A percentile compares a stretch with the other conserved stretches of the same genome.
phyloP scores from a whole-genome alignment of 192 early-diverging fungal genomes.

The Funneliformis mosseae region DNA sequence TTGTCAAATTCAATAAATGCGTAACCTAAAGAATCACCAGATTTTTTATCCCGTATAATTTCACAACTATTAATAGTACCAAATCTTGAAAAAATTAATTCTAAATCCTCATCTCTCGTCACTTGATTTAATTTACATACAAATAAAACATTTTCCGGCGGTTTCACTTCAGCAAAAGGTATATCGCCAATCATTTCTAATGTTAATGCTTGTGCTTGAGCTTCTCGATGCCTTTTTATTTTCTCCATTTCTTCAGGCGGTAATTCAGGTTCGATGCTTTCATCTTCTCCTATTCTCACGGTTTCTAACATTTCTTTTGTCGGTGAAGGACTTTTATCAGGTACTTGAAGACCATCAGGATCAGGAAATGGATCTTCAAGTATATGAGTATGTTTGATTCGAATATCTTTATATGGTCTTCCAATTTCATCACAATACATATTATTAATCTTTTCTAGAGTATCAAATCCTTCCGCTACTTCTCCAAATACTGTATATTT shows the following conservation, averaged over 20 bases:
- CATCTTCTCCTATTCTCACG: conserved; percentile 81
- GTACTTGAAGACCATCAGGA: conserved; percentile 66
- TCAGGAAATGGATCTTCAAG: conserved; percentile 93
- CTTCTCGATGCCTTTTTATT: conserved; percentile 68
- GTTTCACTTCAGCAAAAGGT: conserved; percentile 95
- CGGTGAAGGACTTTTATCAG: conserved; percentile 77
- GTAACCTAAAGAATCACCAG: conserved; percentile 85
- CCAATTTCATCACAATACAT: conserved; percentile 69
- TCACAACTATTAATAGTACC: conserved; percentile 88
- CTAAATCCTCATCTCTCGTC: conserved; percentile 88
- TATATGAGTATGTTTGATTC: conserved; percentile 89
- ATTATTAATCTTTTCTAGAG: conserved; percentile 76
- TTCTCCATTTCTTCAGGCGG: conserved; percentile 70
- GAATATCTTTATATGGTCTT: conserved; percentile 82
- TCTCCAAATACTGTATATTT: conserved; percentile 86
- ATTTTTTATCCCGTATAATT: conserved; percentile 83
- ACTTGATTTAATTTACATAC: conserved; percentile 93
- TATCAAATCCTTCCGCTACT: conserved; percentile 88
- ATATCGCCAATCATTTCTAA: conserved; percentile 98
- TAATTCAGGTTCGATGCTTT: conserved; percentile 59
- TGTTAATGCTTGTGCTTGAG: conserved; percentile 86
- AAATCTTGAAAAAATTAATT: conserved; percentile 92
- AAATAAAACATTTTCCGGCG: conserved; percentile 96
- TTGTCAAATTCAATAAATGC: conserved; percentile 96
- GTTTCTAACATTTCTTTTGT: conserved; percentile 69